phyloP scores from a whole-genome alignment of 306 rosid genomes.

The Notholithocarpus densiflorus region DNA sequence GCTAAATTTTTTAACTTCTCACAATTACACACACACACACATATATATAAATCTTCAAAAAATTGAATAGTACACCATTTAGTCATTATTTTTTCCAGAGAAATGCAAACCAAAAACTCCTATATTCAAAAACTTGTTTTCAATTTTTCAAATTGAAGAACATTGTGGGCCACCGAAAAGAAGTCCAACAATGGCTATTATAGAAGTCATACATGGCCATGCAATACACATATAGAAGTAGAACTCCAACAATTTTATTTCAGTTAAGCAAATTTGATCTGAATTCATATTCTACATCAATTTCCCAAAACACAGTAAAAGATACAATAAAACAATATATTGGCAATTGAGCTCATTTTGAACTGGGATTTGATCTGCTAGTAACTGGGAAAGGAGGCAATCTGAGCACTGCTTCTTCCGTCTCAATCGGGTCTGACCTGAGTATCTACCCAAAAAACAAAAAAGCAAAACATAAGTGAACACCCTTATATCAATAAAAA shows the following conservation, averaged over 20 bases:
- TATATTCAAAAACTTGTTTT: no score
- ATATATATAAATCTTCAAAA: no score
- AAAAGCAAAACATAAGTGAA: background rate
- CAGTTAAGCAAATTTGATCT: background rate
- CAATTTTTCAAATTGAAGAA: no score
- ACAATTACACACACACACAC: no score
- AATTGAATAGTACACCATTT: no score
- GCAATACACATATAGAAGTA: no score
- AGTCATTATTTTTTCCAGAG: no score
- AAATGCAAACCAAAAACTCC: no score
- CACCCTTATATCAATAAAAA: background rate
- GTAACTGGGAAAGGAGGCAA: slow-evolving; percentile 55
- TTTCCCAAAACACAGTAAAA: background rate
- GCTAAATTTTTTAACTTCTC: no score
- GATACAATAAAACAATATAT: background rate
- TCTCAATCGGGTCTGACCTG: slow-evolving; percentile 84
- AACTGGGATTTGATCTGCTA: slow-evolving; percentile 2
- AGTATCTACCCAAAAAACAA: slow-evolving; percentile 48
- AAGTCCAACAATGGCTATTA: no score
- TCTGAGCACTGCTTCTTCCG: slow-evolving; percentile 81
- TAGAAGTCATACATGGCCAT: no score
- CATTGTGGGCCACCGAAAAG: no score
- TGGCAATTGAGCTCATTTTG: slow-evolving; percentile 4
- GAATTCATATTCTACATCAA: background rate
- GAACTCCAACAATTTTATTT: background rate